Conservation (phyloP, 2,329 filamentous ascomycete species). For the Colletotrichum lindemuthianum region DNA sequence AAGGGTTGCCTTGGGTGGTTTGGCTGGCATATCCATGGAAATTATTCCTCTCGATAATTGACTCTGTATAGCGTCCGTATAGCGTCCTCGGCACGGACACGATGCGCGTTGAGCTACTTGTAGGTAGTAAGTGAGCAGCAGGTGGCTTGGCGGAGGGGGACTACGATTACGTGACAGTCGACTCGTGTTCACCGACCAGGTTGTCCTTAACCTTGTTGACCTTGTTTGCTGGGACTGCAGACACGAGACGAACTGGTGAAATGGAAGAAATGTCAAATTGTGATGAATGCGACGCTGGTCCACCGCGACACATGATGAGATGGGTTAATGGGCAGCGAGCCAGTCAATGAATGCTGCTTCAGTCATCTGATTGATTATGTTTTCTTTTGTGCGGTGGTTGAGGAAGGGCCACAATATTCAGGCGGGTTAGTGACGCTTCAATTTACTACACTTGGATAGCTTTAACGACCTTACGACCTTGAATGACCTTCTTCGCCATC, state of each 20-base stretch:
- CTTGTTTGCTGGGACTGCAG: constrained; percentile 2
- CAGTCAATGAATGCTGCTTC: background rate
- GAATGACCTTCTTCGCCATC: too few relatives aligned
- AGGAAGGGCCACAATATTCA: too few relatives aligned
- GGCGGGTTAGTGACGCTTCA: too few relatives aligned
- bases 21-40: background rate
- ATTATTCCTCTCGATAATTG: too few relatives aligned
- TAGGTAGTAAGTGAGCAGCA: background rate
- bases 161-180: background rate
- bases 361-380: too few relatives aligned
- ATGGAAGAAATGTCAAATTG: constrained; percentile 5
- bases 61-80: too few relatives aligned
- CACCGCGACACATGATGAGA: constrained; percentile 15
- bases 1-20: background rate
- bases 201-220: constrained; percentile 1
- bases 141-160: constrained; percentile 20
- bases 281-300: constrained; percentile 19
- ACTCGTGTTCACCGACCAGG: constrained; percentile 10
- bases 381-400: too few relatives aligned
- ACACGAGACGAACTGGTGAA: constrained; percentile 30
- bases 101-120: background rate
- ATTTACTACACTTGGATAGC: too few relatives aligned
- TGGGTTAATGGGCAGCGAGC: constrained; percentile 28
- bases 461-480: too few relatives aligned
- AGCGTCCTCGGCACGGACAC: too few relatives aligned